These are phyloP conservation scores for Microbotryomycetes sp. DNA, from an alignment of 1,284 basidiomycete species.

Conservation along the genomic window DNA sequence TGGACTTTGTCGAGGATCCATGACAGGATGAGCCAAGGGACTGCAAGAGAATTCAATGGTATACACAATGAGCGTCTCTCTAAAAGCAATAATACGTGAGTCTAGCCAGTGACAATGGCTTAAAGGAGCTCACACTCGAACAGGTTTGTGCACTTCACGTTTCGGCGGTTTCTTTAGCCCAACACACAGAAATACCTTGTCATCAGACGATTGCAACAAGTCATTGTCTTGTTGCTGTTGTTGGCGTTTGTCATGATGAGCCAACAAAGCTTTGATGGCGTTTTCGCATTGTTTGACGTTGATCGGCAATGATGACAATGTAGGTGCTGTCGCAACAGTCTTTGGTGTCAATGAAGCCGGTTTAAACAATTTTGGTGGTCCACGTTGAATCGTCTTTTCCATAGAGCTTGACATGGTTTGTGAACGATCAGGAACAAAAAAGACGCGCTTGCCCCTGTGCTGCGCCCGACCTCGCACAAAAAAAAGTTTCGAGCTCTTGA, in stretches of 20 bases:
- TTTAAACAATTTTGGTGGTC: constrained; percentile 27
- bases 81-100: constrained; percentile 1
- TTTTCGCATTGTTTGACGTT: constrained; percentile 64
- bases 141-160: constrained; percentile 68
- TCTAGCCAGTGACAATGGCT: neutral
- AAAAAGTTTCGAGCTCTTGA: too few relatives aligned
- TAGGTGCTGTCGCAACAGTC: constrained; percentile 18
- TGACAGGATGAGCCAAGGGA: constrained; percentile 69
- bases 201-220: constrained; percentile 65
- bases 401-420: too few relatives aligned
- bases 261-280: constrained; percentile 68
- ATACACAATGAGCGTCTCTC: constrained; percentile 12
- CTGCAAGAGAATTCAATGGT: constrained; percentile 45
- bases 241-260: constrained; percentile 59
- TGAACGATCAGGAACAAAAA: too few relatives aligned
- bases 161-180: constrained; percentile 64
- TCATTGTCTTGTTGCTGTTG: constrained; percentile 63
- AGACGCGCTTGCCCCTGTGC: too few relatives aligned
- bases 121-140: constrained; percentile 60
- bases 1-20: constrained; percentile 67
- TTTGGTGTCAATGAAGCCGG: constrained; percentile 29
- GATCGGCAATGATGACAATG: constrained; percentile 44
- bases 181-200: constrained; percentile 73
- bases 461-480: too few relatives aligned
- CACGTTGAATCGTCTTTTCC: neutral